These are phyloP conservation scores for Alternaria postmessia DNA, from an alignment of 2,329 filamentous ascomycete genomes.

Conservation along the genomic window DNA sequence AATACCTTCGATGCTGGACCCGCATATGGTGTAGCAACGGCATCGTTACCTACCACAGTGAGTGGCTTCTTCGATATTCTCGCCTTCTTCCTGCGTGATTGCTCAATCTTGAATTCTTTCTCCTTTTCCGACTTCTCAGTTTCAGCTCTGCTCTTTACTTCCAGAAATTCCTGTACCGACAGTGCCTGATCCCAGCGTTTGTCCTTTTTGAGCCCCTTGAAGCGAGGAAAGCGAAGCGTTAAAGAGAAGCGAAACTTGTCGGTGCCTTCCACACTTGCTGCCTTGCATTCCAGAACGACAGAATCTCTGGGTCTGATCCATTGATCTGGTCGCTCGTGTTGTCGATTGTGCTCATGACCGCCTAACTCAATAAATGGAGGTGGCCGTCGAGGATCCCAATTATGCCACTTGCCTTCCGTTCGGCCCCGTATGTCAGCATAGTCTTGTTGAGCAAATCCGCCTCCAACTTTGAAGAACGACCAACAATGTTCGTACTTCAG, in stretches of 20 bases:
- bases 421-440: constrained; percentile 82
- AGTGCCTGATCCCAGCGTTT: constrained; percentile 84
- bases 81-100: constrained; percentile 68
- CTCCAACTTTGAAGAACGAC: constrained; percentile 99
- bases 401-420: constrained; percentile 90
- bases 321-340: constrained; percentile 82
- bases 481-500: constrained; percentile 76
- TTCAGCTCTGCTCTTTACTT: constrained; percentile 73
- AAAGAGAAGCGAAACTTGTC: constrained; percentile 79
- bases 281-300: constrained; percentile 87
- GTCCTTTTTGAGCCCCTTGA: constrained; percentile 82
- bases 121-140: constrained; percentile 68
- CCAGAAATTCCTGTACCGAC: constrained; percentile 77
- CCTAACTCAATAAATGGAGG: constrained; percentile 84
- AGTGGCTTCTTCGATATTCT: constrained; percentile 72
- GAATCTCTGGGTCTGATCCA: constrained; percentile 94
- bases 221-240: constrained; percentile 90
- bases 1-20: constrained; percentile 73
- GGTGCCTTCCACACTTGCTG: constrained; percentile 76
- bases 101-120: constrained; percentile 73
- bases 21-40: constrained; percentile 61
- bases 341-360: constrained; percentile 69
- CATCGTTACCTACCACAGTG: constrained; percentile 72
- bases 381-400: constrained; percentile 81
- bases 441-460: constrained; percentile 84